Evolutionary conservation across 192 early-diverging fungal genomes (phyloP).

Genomic region (Hyaloraphidium curvatum): DNA sequence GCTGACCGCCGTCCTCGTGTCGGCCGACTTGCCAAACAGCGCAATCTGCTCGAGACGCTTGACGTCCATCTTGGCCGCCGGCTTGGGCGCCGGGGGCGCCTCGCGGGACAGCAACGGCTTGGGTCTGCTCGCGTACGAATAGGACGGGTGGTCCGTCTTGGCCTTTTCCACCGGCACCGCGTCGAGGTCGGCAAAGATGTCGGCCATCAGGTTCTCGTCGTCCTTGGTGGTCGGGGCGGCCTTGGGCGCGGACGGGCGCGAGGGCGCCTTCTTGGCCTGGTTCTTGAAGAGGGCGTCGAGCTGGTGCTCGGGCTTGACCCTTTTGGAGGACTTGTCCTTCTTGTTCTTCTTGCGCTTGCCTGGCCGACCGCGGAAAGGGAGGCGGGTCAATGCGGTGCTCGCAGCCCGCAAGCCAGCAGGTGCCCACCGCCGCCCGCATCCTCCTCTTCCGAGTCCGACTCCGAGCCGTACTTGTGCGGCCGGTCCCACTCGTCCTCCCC

Average conservation of each 20-base stretch:
- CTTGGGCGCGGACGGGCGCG: too few relatives aligned
- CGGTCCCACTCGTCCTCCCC: slow-evolving; percentile 27
- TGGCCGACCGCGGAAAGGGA: too few relatives aligned
- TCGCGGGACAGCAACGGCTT: too few relatives aligned
- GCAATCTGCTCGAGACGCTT: background rate
- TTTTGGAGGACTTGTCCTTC: too few relatives aligned
- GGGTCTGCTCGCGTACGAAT: too few relatives aligned
- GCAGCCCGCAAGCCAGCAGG: background rate
- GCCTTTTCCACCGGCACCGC: slow-evolving; percentile 8
- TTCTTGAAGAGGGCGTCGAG: too few relatives aligned
- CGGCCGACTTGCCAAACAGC: background rate
- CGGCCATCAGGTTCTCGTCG: slow-evolving; percentile 14
- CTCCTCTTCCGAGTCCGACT: slow-evolving; percentile 23
- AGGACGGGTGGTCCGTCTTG: too few relatives aligned
- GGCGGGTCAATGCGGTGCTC: too few relatives aligned
- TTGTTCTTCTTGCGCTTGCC: too few relatives aligned
- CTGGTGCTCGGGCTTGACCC: too few relatives aligned
- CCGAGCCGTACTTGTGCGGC: slow-evolving; percentile 5
- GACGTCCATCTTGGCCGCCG: background rate
- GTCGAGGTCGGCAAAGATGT: slow-evolving; percentile 19
- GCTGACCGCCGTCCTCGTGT: background rate
- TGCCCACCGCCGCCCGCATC: slow-evolving; percentile 16
- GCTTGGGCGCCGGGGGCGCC: too few relatives aligned
- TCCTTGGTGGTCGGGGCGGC: slow-evolving; percentile 11
- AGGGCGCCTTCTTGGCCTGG: too few relatives aligned